Conservation (phyloP, 2,329 filamentous ascomycete genomes). For the Arthrobotrys entomopaga region DNA sequence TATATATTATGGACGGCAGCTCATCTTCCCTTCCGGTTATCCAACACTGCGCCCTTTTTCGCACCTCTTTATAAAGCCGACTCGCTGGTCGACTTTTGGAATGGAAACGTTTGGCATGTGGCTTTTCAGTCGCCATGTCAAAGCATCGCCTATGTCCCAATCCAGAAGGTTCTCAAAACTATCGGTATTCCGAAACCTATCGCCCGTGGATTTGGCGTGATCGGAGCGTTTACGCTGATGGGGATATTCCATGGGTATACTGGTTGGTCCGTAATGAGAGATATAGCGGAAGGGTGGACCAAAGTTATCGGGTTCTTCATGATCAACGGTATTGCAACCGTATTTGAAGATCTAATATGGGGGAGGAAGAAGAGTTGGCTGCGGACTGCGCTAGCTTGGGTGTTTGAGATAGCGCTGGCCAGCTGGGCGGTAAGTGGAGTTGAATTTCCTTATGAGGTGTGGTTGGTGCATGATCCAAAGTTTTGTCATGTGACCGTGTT, state of each 20-base stretch:
- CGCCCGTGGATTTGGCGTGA: slow-evolving; percentile 37
- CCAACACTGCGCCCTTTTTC: slow-evolving; percentile 35
- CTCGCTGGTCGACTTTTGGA: slow-evolving; percentile 53
- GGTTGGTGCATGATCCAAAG: slow-evolving; percentile 53
- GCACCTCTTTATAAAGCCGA: slow-evolving; percentile 47
- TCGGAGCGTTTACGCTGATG: slow-evolving; percentile 51
- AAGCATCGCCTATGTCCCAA: slow-evolving; percentile 36
- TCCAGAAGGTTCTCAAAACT: slow-evolving; percentile 32
- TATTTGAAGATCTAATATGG: slow-evolving; percentile 58
- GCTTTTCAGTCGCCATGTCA: slow-evolving; percentile 54
- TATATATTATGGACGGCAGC: slow-evolving; percentile 43
- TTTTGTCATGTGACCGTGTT: slow-evolving; percentile 51
- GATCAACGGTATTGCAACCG: slow-evolving; percentile 50
- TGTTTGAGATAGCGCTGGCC: slow-evolving; percentile 59
- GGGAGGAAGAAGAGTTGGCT: slow-evolving; percentile 58
- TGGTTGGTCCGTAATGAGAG: slow-evolving; percentile 47
- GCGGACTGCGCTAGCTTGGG: slow-evolving; percentile 58
- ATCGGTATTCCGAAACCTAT: slow-evolving; percentile 21
- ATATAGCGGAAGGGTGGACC: slow-evolving; percentile 42
- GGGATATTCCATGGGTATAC: slow-evolving; percentile 48
- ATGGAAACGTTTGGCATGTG: slow-evolving; percentile 50
- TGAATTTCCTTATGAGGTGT: slow-evolving; percentile 57
- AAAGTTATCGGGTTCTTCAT: slow-evolving; percentile 47
- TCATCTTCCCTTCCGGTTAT: slow-evolving; percentile 41
- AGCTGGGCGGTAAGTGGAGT: slow-evolving; percentile 59